A percentile compares a stretch with the other conserved stretches of the same genome.
These are phyloP conservation scores for Pinus tabuliformis DNA, from an alignment of 75 land plant genomes.

Conservation along the genomic window DNA sequence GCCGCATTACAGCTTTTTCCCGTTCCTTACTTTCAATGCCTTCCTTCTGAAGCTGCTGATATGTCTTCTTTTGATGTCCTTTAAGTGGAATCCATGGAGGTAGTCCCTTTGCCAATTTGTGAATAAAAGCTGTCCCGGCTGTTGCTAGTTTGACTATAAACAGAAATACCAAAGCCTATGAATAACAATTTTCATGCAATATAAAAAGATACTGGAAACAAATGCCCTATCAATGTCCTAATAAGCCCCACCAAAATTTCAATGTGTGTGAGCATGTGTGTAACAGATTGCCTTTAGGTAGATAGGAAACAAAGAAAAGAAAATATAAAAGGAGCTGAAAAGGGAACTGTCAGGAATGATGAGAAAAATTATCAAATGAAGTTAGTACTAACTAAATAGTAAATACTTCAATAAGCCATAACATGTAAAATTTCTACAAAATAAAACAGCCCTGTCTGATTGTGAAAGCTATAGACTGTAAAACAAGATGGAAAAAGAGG, in stretches of 20 bases:
- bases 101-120: conserved; percentile 73
- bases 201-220: not conserved
- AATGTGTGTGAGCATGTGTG: too few relatives aligned
- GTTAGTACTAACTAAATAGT: too few relatives aligned
- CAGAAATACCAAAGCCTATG: not conserved
- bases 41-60: conserved; percentile 83
- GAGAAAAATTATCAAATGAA: too few relatives aligned
- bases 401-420: too few relatives aligned
- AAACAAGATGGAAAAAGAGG: not conserved
- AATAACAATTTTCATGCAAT: not conserved
- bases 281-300: not conserved
- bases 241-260: too few relatives aligned
- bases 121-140: conserved; percentile 67
- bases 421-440: too few relatives aligned
- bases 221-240: not conserved
- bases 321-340: not conserved
- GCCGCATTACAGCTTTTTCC: conserved; percentile 74
- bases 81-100: conserved; percentile 77
- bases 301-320: not conserved
- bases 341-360: too few relatives aligned
- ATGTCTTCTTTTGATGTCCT: conserved; percentile 79
- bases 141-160: conserved; percentile 72
- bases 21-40: conserved; percentile 78
- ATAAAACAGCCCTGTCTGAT: too few relatives aligned
- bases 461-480: too few relatives aligned